Evolutionary conservation across 1,284 basidiomycete species (phyloP).

Genomic region (Hypsizygus ulmarius): DNA sequence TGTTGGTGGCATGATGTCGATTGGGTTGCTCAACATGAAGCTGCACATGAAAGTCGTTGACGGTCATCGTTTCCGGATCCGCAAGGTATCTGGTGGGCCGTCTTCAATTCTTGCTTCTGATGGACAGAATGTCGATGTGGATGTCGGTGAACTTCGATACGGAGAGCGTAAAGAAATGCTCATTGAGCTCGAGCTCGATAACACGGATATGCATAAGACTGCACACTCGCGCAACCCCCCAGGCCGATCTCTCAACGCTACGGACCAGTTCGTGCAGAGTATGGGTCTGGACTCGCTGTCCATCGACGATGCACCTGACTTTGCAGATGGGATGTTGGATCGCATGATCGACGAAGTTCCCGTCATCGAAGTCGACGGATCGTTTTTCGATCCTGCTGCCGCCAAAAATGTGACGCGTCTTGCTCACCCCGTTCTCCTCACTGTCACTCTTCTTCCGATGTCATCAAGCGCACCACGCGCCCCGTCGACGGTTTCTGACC

Average conservation of each 20-base stretch:
- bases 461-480: slow-evolving; percentile 38
- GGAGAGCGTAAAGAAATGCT: slow-evolving; percentile 94
- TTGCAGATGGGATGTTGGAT: slow-evolving; percentile 84
- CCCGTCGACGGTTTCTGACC: slow-evolving; percentile 63
- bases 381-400: slow-evolving; percentile 86
- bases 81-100: slow-evolving; percentile 86
- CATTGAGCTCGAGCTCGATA: slow-evolving; percentile 89
- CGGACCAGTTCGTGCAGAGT: slow-evolving; percentile 77
- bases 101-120: slow-evolving; percentile 80
- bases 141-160: slow-evolving; percentile 89
- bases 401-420: slow-evolving; percentile 80
- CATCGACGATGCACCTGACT: slow-evolving; percentile 68
- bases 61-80: slow-evolving; percentile 79
- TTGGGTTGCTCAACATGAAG: slow-evolving; percentile 86
- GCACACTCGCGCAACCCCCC: slow-evolving; percentile 23
- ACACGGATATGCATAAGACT: slow-evolving; percentile 53
- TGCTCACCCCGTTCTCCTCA: slow-evolving; percentile 85
- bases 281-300: slow-evolving; percentile 74
- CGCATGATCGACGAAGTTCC: slow-evolving; percentile 92
- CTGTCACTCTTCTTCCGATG: slow-evolving; percentile 78
- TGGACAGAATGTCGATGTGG: slow-evolving; percentile 92
- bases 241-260: slow-evolving; percentile 56
- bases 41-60: slow-evolving; percentile 89
- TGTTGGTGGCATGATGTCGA: slow-evolving; percentile 91
- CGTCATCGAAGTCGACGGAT: slow-evolving; percentile 88